A percentile compares a stretch with the other conserved stretches of the same genome.
These are phyloP conservation scores for Lentinula detonsa DNA, from an alignment of 768 basidiomycete species.

Conservation along the genomic window DNA sequence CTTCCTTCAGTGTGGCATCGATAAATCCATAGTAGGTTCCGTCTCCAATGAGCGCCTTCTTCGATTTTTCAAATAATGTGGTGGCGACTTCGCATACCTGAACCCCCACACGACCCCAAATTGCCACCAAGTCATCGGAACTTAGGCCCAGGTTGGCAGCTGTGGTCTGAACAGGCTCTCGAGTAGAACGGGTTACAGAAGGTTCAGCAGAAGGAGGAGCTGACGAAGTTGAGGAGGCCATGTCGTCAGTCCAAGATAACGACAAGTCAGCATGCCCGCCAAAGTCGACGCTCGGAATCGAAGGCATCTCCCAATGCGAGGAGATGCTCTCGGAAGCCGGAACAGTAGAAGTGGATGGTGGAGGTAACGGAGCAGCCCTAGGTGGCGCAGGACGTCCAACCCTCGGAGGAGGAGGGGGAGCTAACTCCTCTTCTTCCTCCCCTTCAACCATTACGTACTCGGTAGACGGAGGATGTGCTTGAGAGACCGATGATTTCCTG, in stretches of 20 bases:
- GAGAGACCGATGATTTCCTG: background rate
- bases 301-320: conserved; percentile 62
- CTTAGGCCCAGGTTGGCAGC: conserved; percentile 28
- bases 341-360: conserved; percentile 22
- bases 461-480: conserved; percentile 14
- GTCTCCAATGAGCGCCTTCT: conserved; percentile 74
- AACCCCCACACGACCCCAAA: conserved; percentile 73
- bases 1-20: conserved; percentile 54
- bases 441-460: conserved; percentile 67
- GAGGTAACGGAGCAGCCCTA: conserved; percentile 33
- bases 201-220: conserved; percentile 21
- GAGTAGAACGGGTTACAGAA: conserved; percentile 9
- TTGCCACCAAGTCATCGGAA: conserved; percentile 59
- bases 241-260: conserved; percentile 60
- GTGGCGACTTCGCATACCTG: conserved; percentile 69
- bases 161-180: conserved; percentile 9
- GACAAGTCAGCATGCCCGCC: conserved; percentile 45
- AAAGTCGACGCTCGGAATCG: conserved; percentile 57
- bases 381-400: conserved; percentile 25
- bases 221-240: conserved; percentile 26
- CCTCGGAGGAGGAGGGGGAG: conserved; percentile 33
- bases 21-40: conserved; percentile 82
- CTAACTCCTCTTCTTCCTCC: conserved; percentile 20
- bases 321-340: conserved; percentile 26
- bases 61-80: conserved; percentile 66